Evolutionary conservation across 2,329 filamentous ascomycete species (phyloP), one percentile per base, ranked within the genome.

Genomic region (Fusarium sambucinum): DNA sequence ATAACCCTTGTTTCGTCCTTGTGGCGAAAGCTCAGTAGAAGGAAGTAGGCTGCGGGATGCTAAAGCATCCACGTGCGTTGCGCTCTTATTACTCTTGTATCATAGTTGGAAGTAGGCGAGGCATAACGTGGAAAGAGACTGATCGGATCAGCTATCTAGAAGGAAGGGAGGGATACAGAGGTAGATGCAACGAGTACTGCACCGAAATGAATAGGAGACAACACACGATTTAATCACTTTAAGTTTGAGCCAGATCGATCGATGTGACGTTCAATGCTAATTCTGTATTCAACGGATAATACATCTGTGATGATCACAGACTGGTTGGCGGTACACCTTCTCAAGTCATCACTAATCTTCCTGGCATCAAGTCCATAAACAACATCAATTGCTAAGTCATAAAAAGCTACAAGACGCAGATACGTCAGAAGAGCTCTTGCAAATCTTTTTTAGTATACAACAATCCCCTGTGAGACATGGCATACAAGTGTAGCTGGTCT

Each of bases 401-500:
- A 51, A 66, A 35, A 66, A 62, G 44, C 46, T 69, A 41, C 54
- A 57, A 38, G 65, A 66, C 61, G 37, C 32, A 58, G 40, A 62
- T 42, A 45, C 55, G 45, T 37, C 51, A 44, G 21, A 29, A 47
- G 35, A 40, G 52, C 61, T 62, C 44, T 57, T 41, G 55, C 60
- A 54, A 66, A 57, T 62, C 55, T 42, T 65, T 52, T 48, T 68
- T 69, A 69, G 53, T 68, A 68, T 69, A 68, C 66, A 68, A 68
- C 56, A 69, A 58, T 62, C 65, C 61, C 57, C 17, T 21, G 48
- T 32, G 40, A 58, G 66, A 45, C 23, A 61, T 69, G 40, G 40
- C 41, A 27, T 66, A 41, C 21, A 46, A 65, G 25, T 29, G n/a
- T 48, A 55, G 40, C 59, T 65, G 46, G 37, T 46, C 47, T 50